A percentile compares a stretch with the other conserved stretches of the same genome.
phyloP scores from a whole-genome alignment of 2,329 filamentous ascomycete species.

The Exophiala sp. region DNA sequence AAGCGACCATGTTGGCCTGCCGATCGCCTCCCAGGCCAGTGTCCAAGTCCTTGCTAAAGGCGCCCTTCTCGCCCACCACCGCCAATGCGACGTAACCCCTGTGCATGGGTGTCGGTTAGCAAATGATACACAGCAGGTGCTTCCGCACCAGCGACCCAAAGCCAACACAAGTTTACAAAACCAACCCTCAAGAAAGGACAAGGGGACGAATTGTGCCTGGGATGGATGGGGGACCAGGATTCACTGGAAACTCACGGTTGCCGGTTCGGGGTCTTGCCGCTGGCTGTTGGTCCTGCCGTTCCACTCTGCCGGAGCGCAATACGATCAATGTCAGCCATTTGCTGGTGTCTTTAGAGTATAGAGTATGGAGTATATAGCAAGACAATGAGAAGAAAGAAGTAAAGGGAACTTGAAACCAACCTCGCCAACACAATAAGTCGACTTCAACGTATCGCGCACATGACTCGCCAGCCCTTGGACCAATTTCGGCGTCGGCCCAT shows the following conservation, averaged over 20 bases:
- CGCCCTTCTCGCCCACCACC: conserved; percentile 48
- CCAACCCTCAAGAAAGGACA: not conserved
- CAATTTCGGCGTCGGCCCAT: conserved; percentile 54
- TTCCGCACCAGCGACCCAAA: too few relatives aligned
- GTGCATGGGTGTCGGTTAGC: conserved; percentile 53
- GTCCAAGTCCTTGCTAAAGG: conserved; percentile 50
- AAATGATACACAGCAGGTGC: too few relatives aligned
- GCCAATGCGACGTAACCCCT: conserved; percentile 59
- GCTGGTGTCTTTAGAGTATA: too few relatives aligned
- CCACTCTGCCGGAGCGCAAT: conserved; percentile 45
- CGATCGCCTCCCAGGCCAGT: conserved; percentile 51
- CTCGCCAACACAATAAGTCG: conserved; percentile 43
- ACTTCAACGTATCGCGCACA: conserved; percentile 49
- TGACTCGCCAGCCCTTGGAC: conserved; percentile 53
- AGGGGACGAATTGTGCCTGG: too few relatives aligned
- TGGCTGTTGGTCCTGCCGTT: conserved; percentile 56
- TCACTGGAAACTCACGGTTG: conserved; percentile 42
- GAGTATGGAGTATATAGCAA: too few relatives aligned
- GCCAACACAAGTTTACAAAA: not conserved
- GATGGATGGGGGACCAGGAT: not conserved
- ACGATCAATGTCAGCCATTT: not conserved
- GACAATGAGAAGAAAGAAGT: too few relatives aligned
- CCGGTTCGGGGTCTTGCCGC: conserved; percentile 51
- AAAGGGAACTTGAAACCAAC: conserved; percentile 8
- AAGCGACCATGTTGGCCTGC: conserved; percentile 57